Evolutionary conservation across 2,329 filamentous ascomycete species (phyloP), one percentile per base, ranked within the genome.

Genomic region (Parastagonospora nodorum): DNA sequence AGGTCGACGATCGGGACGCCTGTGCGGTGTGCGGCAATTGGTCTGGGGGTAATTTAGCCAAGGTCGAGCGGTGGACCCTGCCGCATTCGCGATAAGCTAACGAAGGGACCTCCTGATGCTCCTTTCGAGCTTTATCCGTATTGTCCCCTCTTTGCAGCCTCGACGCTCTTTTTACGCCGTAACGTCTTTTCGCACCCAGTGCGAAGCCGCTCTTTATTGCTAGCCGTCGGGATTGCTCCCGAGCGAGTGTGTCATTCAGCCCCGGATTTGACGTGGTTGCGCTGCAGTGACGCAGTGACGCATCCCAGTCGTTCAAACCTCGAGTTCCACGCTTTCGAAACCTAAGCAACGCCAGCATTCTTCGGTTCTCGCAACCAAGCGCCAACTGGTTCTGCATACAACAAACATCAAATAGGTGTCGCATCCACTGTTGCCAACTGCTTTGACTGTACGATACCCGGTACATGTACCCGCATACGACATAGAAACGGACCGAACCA

Each of bases 271-370:
- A 42, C 33, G 31, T 50, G 49, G 48, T 51, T 49, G 49, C 35
- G 48, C 42, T 31, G 37, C 28, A 46, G 41, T 30, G 29, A 41
- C 40, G 37, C 28, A 46, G 41, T 30, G 29, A 41, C 40, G 35
- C 27, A 55, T 38, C 40, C 48, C 46, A 14, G 41, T 38, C 42
- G 30, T 36, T 48, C 31, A 28, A 49, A 35, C 41, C 31, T 36
- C 32, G 53, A 39, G 54, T 53, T 47, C 51, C 53, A 53, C 59
- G 36, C 42, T 29, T 43, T 55, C 58, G 63, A 66, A 66, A 66
- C 63, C 43, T 46, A 38, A 47, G 52, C 60, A 50, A 60, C 60
- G 48, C 53, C 57, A 60, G 50, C 49, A 33, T 48, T 51, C 57
- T 59, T 52, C 57, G 48, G 35, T 32, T 10, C 52, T 39, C 50